phyloP scores from a whole-genome alignment of 805 yeast species.

The Kuraishia molischiana region DNA sequence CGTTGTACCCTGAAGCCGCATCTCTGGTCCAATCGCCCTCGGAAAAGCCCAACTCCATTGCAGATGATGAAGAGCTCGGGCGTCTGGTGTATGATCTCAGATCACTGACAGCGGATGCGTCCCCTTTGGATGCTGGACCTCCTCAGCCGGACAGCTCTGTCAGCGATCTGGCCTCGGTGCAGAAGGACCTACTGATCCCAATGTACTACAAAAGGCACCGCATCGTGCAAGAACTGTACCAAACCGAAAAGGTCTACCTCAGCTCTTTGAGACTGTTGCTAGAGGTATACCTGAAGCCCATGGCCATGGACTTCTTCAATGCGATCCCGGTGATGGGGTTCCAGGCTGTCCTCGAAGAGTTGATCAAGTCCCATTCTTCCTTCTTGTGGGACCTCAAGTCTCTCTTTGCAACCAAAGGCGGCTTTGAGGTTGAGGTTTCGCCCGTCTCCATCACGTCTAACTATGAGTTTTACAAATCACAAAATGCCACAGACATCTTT shows the following conservation, averaged over 20 bases:
- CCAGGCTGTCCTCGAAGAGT: slow-evolving; percentile 15
- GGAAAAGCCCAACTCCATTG: neutral
- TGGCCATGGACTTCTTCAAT: slow-evolving; percentile 21
- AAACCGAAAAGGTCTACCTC: slow-evolving; percentile 39
- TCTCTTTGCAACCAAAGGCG: slow-evolving; percentile 12
- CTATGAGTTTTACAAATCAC: neutral
- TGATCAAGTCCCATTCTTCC: slow-evolving; percentile 21
- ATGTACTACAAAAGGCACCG: slow-evolving; percentile 14
- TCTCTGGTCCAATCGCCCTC: neutral
- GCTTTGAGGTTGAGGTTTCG: slow-evolving; percentile 7
- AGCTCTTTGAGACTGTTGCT: slow-evolving; percentile 31
- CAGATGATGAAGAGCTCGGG: neutral
- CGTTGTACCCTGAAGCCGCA: neutral
- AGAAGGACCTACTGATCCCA: no score
- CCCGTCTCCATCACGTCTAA: neutral
- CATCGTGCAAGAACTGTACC: slow-evolving; percentile 34
- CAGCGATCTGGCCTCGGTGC: no score
- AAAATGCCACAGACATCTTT: neutral
- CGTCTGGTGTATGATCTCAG: neutral
- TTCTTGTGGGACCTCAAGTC: slow-evolving; percentile 18
- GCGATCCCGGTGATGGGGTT: slow-evolving; percentile 24
- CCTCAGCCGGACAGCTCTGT: neutral
- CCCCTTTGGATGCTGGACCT: neutral
- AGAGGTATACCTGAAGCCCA: slow-evolving; percentile 31
- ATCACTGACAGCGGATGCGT: neutral